Conservation (phyloP, 2,329 filamentous ascomycete genomes). For the Colletotrichum destructivum region DNA sequence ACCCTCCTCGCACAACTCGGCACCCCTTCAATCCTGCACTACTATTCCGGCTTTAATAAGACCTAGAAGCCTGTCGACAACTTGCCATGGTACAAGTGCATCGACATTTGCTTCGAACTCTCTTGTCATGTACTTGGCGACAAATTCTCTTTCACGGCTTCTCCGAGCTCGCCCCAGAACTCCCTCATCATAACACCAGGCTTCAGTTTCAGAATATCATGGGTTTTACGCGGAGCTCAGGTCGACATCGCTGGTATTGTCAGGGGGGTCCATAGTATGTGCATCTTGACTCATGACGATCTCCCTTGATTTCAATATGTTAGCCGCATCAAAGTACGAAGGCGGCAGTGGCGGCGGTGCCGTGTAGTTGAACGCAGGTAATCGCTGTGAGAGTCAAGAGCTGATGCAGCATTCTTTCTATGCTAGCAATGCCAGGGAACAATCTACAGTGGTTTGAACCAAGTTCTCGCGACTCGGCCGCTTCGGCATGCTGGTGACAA, state of each 20-base stretch:
- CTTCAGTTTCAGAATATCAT: neutral
- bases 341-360: neutral
- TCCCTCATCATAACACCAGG: neutral
- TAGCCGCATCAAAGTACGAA: neutral
- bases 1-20: constrained; percentile 2
- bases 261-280: neutral
- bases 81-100: neutral
- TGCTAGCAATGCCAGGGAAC: fast-evolving
- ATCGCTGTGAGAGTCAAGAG: neutral
- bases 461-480: too few relatives aligned
- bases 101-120: neutral
- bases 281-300: neutral
- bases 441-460: too few relatives aligned
- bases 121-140: neutral
- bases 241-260: neutral
- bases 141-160: neutral
- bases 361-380: too few relatives aligned
- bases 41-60: neutral
- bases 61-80: constrained; percentile 2
- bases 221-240: neutral
- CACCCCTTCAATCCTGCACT: neutral
- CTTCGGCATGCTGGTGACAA: neutral
- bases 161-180: neutral
- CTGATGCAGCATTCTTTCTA: fast-evolving
- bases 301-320: too few relatives aligned